These are phyloP conservation scores for Turritis glabra DNA, from an alignment of 345 rosid genomes.

Conservation along the genomic window DNA sequence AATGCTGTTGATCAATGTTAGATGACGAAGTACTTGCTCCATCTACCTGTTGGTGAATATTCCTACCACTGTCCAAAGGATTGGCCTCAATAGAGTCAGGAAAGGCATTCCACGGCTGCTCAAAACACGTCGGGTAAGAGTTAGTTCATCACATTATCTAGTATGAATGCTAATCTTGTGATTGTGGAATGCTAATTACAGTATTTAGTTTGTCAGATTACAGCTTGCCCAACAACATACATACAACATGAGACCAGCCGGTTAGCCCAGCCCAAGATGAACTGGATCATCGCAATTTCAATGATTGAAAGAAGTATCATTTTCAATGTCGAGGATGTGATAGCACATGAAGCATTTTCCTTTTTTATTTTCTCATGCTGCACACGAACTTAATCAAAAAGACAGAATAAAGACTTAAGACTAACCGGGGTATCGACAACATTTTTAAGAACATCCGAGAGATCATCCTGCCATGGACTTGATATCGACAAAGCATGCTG, in stretches of 20 bases:
- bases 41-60: conserved; percentile 36
- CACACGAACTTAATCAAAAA: not conserved
- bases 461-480: conserved; percentile 55
- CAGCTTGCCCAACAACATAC: not conserved
- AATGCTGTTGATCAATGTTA: conserved; percentile 45
- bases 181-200: conserved; percentile 13
- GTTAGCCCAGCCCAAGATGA: conserved; percentile 17
- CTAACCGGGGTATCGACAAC: conserved; percentile 53
- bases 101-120: conserved; percentile 89
- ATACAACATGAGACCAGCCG: conserved; percentile 16
- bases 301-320: not conserved
- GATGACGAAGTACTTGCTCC: conserved; percentile 41
- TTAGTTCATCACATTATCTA: conserved; percentile 4
- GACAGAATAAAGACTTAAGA: conserved; percentile 11
- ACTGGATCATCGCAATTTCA: conserved; percentile 4
- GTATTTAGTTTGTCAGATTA: conserved; percentile 17
- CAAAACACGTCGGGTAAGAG: conserved; percentile 18
- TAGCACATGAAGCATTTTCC: conserved; percentile 1
- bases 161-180: conserved; percentile 8
- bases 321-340: conserved; percentile 12
- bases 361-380: not conserved
- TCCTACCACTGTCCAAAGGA: conserved; percentile 43
- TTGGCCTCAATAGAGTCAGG: conserved; percentile 41
- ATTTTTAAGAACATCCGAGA: conserved; percentile 40
- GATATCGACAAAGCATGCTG: conserved; percentile 43